Evolutionary conservation across 805 yeast genomes (phyloP), one percentile per base, ranked within the genome.

Genomic region (Ogataea thermomethanolica): DNA sequence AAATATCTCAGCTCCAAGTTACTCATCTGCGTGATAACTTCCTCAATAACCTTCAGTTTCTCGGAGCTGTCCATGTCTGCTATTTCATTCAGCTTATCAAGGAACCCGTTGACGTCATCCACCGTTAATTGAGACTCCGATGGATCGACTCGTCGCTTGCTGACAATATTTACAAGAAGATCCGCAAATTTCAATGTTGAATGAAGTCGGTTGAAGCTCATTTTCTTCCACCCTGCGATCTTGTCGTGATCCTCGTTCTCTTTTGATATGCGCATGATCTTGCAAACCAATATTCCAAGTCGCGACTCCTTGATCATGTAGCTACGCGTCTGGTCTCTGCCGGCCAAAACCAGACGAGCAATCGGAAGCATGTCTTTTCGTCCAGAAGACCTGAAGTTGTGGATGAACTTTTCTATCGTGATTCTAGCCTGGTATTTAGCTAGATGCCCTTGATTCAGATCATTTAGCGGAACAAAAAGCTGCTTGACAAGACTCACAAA

Each of bases 351-450:
- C 34, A 89, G 65, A 24, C 79, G 64, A 11, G 84, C 67, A 1
- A 81, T 81, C 0, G 91, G 90, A 50, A 72, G 79, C 3, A 89
- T 70, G 57, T 89, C 73, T 12, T 69, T 59, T 0, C 88, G 88
- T 0, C 81, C 79, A 2, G 68, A 61, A 11, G 49, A 50, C 26
- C 79, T 59, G 83, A 84, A 82, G 27, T 66, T 56, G 4, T 55
- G 54, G 23, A 79, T 62, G 52, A 78, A 82, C 7, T 49, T 42
- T 24, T 57, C 54, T 6, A 66, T 44, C 3, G 58, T 46, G 17
- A 52, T 21, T 6, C 43, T 31, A 25, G 44, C 44, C 14, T 48
- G 38, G n/a, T 35, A 33, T 20, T 47, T 45, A 15, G 33, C 23
- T 21, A 42, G 11, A 44, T 29, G 32, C 25, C 39, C 43, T 33